A percentile compares a stretch with the other conserved stretches of the same genome.
Conservation (phyloP, 495 filamentous ascomycete species). For the Aspergillus ellipticus region DNA sequence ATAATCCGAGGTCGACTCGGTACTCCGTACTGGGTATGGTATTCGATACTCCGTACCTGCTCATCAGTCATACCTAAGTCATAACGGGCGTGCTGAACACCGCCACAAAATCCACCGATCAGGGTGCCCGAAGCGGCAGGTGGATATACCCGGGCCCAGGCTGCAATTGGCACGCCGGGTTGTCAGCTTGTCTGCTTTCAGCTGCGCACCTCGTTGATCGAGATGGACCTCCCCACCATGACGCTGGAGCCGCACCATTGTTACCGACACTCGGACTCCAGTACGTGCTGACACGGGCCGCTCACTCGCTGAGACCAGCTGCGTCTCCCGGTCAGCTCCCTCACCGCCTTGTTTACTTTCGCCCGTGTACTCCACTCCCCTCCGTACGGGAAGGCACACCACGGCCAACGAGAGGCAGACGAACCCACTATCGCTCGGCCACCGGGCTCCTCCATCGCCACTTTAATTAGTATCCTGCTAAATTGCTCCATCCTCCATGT, state of each 20-base stretch:
- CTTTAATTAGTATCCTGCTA: constrained; percentile 8
- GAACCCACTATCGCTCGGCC: neutral
- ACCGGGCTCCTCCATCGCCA: constrained; percentile 6
- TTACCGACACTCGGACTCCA: neutral
- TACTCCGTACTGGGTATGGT: no score
- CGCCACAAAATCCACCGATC: neutral
- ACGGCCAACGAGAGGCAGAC: neutral
- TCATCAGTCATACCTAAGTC: no score
- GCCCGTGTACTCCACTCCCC: neutral
- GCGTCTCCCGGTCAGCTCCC: neutral
- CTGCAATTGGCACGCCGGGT: neutral
- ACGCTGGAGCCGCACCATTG: constrained; percentile 2
- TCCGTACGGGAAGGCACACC: neutral
- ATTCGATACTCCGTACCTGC: no score
- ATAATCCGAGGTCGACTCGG: neutral
- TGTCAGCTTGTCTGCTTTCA: constrained; percentile 1
- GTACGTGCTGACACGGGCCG: neutral
- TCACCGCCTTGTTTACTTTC: neutral
- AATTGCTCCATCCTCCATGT: neutral
- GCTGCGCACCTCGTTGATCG: neutral
- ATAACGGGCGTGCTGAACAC: neutral
- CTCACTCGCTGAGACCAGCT: no score
- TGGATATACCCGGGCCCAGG: neutral
- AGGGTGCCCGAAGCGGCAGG: neutral
- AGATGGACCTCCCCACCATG: neutral